Evolutionary conservation across 768 basidiomycete species (phyloP).

Genomic region (Lenzites betulinus): DNA sequence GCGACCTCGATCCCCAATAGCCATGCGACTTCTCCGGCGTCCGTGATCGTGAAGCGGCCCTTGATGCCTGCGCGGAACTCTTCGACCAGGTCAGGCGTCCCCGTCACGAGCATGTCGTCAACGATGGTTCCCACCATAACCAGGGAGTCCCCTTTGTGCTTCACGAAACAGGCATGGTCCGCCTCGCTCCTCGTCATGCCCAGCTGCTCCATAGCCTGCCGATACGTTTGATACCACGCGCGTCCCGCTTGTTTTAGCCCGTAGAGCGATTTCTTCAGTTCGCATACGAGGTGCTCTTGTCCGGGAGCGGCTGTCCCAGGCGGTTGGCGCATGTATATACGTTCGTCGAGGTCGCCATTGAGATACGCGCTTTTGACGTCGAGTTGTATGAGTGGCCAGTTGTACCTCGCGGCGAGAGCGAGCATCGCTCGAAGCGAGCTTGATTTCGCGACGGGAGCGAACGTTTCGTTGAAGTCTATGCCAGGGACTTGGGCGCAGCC

Average conservation of each 20-base stretch:
- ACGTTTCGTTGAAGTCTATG: conserved; percentile 29
- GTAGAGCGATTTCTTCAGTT: conserved; percentile 27
- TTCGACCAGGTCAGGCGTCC: not conserved
- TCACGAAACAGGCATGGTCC: conserved; percentile 19
- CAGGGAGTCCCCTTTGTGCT: not conserved
- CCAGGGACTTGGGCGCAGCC: conserved; percentile 36
- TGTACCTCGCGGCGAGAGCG: not conserved
- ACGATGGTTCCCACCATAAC: too few species aligned
- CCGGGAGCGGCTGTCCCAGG: not conserved
- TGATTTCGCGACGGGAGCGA: not conserved
- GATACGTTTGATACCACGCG: conserved; percentile 24
- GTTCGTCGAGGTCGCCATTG: conserved; percentile 29
- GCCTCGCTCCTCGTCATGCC: conserved; percentile 6
- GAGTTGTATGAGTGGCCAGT: not conserved
- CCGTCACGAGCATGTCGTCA: not conserved
- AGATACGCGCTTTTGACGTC: conserved; percentile 19
- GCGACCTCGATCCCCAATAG: conserved; percentile 21
- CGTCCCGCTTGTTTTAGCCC: conserved; percentile 31
- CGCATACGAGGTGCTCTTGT: not conserved
- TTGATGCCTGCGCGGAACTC: not conserved
- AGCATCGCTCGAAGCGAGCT: not conserved
- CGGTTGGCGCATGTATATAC: conserved; percentile 32
- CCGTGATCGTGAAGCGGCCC: conserved; percentile 3
- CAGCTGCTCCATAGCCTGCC: conserved; percentile 1
- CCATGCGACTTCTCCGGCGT: conserved; percentile 19